Base-by-base conservation (phyloP, 208 protist genomes). In the Sergeia podlipaevii region DNA sequence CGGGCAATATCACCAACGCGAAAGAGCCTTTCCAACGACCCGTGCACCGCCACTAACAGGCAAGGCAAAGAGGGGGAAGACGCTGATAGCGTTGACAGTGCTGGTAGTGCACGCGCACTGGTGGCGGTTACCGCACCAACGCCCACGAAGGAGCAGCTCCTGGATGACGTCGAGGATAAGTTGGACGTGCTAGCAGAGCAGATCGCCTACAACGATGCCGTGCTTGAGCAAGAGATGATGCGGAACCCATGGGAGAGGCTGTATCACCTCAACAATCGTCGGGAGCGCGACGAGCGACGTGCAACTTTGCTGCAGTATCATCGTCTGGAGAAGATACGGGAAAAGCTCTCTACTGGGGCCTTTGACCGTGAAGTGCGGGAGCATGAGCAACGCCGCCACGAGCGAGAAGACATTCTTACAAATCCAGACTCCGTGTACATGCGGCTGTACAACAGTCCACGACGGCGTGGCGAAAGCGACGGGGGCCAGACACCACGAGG, bases 201-300 rank as follows among this genome's bases (percentile, higher is more conserved):
- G 24, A 80, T 83, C 18, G 56, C 43, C 4, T 45, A 64, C 10
- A 32, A 70, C 28, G 74, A 83, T 24, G 30, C 52, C 3, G 26
- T 45, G 3, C 47, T 65, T 2, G 72, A 87, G 65, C 42, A 37
- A 0, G 58, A 59, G n/a, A 84, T 84, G 80, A 20, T 54, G 46
- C 32, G 69, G 20, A 76, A 69, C 36, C 71, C 79, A 0, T 89
- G 76, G 50, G 66, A 81, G 59, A 76, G 86, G 1, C 60, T 93
- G 26, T 93, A 93, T 65, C 79, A 89, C 62, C 71, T 87, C 47
- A 93, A 89, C 68, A 93, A 93, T 59, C 71, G 76, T 24, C 73
- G 77, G 4, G 80, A 91, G 41, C 74, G 74, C 24, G 79, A 89
- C 24, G 73, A 86, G 48, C 79, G 81, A 1, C 70, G 73, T 2